Evolutionary conservation across 1,284 basidiomycete genomes (phyloP), one percentile per base, ranked within the genome.

Genomic region (Moesziomyces antarcticus): DNA sequence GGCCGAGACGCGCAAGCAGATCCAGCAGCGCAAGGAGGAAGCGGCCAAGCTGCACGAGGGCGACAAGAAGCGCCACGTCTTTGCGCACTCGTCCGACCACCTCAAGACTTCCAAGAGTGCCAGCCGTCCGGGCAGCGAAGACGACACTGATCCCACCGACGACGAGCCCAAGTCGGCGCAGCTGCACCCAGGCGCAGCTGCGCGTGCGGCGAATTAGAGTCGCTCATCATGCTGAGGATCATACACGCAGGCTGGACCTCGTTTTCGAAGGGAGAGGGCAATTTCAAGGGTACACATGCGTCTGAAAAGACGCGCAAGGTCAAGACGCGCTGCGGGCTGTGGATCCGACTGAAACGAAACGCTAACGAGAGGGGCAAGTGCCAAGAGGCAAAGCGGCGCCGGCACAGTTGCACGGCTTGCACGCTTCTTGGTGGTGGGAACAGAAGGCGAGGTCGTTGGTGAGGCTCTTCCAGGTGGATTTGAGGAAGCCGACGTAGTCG

Each of bases 11-110:
- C 58, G 58, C 45, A 40, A 35, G 8, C 62, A 72, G 41, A 72
- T 72, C 63, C 54, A 72, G 33, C 62, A 66, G 21, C 62, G 69
- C 30, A 66, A 72, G 42, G 54, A 62, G 40, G 69, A 72, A 44
- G 62, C 69, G 3, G 69, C 69, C 22, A 57, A 49, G 13, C 45
- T 72, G 24, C 69, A 72, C 61, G 48, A 66, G n/a, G 63, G 21
- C 48, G 57, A 72, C 46, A 60, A 60, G 41, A 66, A 65, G 20
- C 46, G 44, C 11, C 61, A 61, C 25, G 18, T 59, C 2, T 64
- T 70, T 24, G 13, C 35, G 1, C 57, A 53, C 42, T 56, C 59
- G 35, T 50, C 56, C 3, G 52, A 69, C n/a, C 55, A 55, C 13
- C 60, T 70, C 51, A 63, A 56, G 45, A 56, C 53, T 1, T 52